phyloP scores from a whole-genome alignment of 2,329 filamentous ascomycete species.

The Penicillium hesseltinei region DNA sequence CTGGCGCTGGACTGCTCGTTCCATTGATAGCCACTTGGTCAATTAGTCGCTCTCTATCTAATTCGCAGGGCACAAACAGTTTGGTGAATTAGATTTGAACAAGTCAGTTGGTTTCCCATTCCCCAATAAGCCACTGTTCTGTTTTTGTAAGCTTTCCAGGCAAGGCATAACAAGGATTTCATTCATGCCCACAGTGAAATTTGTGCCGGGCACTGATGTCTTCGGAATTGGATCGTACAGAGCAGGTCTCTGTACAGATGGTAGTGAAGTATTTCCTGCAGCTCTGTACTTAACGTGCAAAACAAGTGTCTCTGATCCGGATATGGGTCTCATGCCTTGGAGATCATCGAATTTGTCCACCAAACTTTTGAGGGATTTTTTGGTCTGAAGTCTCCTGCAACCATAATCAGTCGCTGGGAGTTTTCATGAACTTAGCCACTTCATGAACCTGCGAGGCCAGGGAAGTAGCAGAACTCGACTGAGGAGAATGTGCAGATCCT shows the following conservation, averaged over 20 bases:
- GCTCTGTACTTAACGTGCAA: constrained; percentile 37
- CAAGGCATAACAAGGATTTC: constrained; percentile 56
- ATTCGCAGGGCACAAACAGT: constrained; percentile 49
- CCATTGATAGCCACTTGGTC: constrained; percentile 58
- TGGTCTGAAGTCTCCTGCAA: not conserved
- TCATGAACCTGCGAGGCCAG: not conserved
- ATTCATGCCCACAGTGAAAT: constrained; percentile 42
- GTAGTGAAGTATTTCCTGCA: not conserved
- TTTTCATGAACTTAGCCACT: not conserved
- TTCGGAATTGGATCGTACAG: constrained; percentile 49
- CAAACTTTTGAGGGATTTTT: not conserved
- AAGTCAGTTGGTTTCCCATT: constrained; percentile 62
- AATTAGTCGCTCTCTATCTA: constrained; percentile 60
- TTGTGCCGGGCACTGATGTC: constrained; percentile 39
- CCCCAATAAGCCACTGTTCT: constrained; percentile 55
- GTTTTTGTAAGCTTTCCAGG: constrained; percentile 55
- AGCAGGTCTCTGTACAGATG: constrained; percentile 51
- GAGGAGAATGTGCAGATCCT: not conserved
- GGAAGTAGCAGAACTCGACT: not conserved
- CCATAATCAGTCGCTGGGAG: not conserved
- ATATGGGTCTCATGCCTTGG: constrained; percentile 55
- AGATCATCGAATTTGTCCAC: constrained; percentile 23
- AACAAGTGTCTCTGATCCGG: constrained; percentile 64
- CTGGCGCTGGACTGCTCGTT: constrained; percentile 44
- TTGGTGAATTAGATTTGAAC: constrained; percentile 52